Conservation (phyloP, 2,329 filamentous ascomycete genomes). For the Talaromyces islandicus region DNA sequence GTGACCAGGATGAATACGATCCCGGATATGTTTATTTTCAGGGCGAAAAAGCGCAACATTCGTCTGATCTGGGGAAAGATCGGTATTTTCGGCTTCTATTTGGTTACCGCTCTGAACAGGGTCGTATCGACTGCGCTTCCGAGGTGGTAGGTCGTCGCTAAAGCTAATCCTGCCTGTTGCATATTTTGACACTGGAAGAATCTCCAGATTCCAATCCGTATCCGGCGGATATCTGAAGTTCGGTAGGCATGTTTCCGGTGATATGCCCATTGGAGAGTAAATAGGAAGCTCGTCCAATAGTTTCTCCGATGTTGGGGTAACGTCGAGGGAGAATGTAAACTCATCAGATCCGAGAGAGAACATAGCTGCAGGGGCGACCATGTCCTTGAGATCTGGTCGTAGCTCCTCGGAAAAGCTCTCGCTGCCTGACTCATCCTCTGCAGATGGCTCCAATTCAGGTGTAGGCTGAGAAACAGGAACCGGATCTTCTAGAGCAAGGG, state of each 20-base stretch:
- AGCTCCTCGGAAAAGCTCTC: conserved; percentile 42
- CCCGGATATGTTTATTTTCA: conserved; percentile 82
- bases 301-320: conserved; percentile 68
- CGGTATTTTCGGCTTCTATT: conserved; percentile 45
- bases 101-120: conserved; percentile 69
- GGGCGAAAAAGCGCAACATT: conserved; percentile 84
- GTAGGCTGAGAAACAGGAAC: conserved; percentile 46
- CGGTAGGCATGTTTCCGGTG: conserved; percentile 53
- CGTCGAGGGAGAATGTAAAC: conserved; percentile 70
- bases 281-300: conserved; percentile 75
- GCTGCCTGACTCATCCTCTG: conserved; percentile 53
- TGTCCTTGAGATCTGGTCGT: conserved; percentile 36
- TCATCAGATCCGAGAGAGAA: conserved; percentile 79
- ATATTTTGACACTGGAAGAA: conserved; percentile 80
- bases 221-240: conserved; percentile 60
- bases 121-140: conserved; percentile 75
- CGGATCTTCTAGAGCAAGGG: conserved; percentile 22
- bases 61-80: conserved; percentile 62
- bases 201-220: conserved; percentile 66
- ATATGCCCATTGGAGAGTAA: conserved; percentile 57
- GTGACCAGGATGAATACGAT: conserved; percentile 83
- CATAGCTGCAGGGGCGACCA: conserved; percentile 64
- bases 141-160: conserved; percentile 57
- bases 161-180: conserved; percentile 74
- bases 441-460: conserved; percentile 62